A percentile compares a stretch with the other conserved stretches of the same genome.
Conservation (phyloP, 208 protist species). For the Endotrypanum monterogeii region DNA sequence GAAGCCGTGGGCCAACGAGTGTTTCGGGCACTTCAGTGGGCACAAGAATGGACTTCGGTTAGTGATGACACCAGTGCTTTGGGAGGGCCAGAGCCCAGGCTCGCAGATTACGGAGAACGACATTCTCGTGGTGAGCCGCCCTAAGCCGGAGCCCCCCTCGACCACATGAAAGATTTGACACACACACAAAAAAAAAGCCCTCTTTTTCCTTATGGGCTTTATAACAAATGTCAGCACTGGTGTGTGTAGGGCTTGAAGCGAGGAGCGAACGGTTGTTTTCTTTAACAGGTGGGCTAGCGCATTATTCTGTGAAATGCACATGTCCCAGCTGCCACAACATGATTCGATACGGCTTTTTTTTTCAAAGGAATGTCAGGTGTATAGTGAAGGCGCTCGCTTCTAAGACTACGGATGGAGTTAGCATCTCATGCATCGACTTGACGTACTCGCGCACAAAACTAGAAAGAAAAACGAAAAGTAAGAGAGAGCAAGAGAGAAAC, state of each 20-base stretch:
- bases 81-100: conserved; percentile 45
- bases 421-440: neutral
- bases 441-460: neutral
- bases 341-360: neutral
- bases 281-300: no score
- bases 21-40: conserved; percentile 40
- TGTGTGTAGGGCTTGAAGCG: neutral
- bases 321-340: neutral
- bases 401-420: neutral
- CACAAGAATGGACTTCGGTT: conserved; percentile 61
- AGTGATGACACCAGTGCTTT: conserved; percentile 65
- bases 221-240: no score
- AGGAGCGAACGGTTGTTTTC: no score
- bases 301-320: neutral
- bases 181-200: no score
- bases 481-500: neutral
- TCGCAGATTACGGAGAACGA: conserved; percentile 67
- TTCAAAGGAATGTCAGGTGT: neutral
- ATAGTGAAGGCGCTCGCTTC: neutral
- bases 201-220: no score
- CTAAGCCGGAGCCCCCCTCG: conserved; percentile 2
- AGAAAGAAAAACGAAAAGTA: no score
- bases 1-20: conserved; percentile 63
- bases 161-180: neutral
- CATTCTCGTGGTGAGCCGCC: conserved; percentile 60